A percentile compares a stretch with the other conserved stretches of the same genome.
These are phyloP conservation scores for Malus hybrid DNA, from an alignment of 331 rosid species.

Conservation along the genomic window DNA sequence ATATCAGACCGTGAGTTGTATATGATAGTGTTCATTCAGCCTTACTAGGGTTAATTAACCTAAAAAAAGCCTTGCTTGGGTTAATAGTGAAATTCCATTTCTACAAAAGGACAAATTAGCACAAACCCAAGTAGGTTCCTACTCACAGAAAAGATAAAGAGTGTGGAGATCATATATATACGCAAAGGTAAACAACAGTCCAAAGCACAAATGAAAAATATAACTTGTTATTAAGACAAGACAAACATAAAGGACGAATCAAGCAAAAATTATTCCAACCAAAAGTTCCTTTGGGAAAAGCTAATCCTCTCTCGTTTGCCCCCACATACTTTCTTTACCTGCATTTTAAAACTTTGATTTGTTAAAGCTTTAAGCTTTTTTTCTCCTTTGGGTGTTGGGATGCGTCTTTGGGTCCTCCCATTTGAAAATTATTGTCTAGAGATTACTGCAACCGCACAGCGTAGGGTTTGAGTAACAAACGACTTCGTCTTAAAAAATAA, in stretches of 20 bases:
- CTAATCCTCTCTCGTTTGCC: conserved; percentile 10
- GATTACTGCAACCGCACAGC: background rate
- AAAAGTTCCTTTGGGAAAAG: conserved; percentile 41
- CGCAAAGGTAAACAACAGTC: background rate
- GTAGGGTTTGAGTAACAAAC: background rate
- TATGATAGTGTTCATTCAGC: background rate
- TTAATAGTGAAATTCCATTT: background rate
- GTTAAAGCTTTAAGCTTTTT: background rate
- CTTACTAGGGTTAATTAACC: background rate
- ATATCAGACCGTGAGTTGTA: background rate
- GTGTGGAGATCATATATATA: background rate
- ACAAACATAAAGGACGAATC: conserved; percentile 52
- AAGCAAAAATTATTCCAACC: conserved; percentile 45
- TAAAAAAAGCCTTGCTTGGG: background rate
- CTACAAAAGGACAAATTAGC: conserved; percentile 22
- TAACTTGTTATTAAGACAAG: conserved; percentile 14
- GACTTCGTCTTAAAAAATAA: background rate
- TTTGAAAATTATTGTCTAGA: background rate
- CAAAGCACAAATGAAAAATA: background rate
- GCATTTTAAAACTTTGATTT: background rate
- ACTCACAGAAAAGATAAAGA: background rate
- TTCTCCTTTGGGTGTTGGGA: background rate
- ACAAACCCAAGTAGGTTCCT: conserved; percentile 25
- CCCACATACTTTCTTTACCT: background rate
- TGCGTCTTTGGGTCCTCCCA: background rate